Evolutionary conservation across 305 asterid species (phyloP), one percentile per base, ranked within the genome.

Genomic region (Fraxinus dipetala): DNA sequence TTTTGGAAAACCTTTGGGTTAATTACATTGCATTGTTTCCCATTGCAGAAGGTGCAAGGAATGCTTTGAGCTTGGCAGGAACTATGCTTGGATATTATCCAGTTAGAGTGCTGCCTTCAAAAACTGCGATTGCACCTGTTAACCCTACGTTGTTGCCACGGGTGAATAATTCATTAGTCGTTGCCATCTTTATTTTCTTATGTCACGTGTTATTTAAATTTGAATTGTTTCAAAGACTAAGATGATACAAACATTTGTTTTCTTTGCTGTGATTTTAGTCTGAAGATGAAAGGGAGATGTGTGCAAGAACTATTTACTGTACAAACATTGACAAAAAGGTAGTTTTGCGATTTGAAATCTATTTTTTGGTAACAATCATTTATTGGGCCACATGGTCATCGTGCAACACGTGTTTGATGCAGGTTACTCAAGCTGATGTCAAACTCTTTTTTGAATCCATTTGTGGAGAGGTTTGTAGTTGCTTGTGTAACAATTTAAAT

Each of bases 91-190:
- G 98, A 5, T 94, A 67, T 83, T 94, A 96, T 87, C 99, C 99
- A 6, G 97, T 94, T 56, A 88, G 87, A 86, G 97, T 96, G 54
- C 90, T 94, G 67, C 99, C 97, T 54, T 96, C 99, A 13, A 96
- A 96, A 92, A 94, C 99, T 86, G 98, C 99, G 69, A 96, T 96
- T 85, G 98, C 99, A 63, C 99, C 98, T 1, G 98, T 96, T 34
- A 94, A 96, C 83, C 99, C 99, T 3, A 92, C 98, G 5, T 96
- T 91, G 90, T 90, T 96, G 91, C 99, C 99, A 3, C 88, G 93
- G 93, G 99, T 96, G 88, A 88, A 91, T 86, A 81, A 69, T 81
- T 59, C 76, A 4, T 54, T 72, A 32, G 32, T 54, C 30, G 18
- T 83, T 26, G 4, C 22, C 8, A 2, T 51, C 61, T 13, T n/a